Evolutionary conservation across 2,329 filamentous ascomycete genomes (phyloP).

Genomic region (Diaporthe eres): DNA sequence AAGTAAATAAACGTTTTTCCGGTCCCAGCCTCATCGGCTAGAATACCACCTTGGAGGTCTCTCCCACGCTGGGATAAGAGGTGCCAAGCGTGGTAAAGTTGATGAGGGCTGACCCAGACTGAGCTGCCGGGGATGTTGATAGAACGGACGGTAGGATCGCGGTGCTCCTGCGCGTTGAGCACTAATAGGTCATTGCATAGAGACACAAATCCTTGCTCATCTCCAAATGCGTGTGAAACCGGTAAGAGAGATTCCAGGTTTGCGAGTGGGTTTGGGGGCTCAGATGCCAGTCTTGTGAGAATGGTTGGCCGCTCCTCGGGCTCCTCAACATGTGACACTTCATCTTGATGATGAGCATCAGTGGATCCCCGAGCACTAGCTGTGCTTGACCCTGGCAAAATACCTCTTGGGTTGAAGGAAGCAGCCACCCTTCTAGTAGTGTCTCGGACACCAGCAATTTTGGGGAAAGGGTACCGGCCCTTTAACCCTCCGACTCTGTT

Average conservation of each 20-base stretch:
- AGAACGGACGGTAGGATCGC: background rate
- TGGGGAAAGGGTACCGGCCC: background rate
- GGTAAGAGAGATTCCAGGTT: background rate
- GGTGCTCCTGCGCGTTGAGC: background rate
- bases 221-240: background rate
- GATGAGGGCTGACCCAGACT: background rate
- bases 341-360: background rate
- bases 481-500: background rate
- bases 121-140: slow-evolving; percentile 17
- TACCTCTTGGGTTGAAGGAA: background rate
- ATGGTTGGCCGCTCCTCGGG: background rate
- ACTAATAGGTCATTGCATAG: background rate
- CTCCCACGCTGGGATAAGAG: background rate
- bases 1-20: slow-evolving; percentile 32
- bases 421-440: slow-evolving; percentile 7
- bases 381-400: background rate
- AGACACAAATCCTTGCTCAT: background rate
- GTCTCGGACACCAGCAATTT: background rate
- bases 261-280: background rate
- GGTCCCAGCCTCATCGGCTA: slow-evolving; percentile 25
- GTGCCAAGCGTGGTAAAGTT: slow-evolving; percentile 26
- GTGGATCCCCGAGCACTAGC: background rate
- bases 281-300: background rate
- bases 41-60: background rate
- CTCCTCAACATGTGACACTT: background rate